Percentiles rank a stretch among this genome's conserved stretches.
Evolutionary conservation across 495 filamentous ascomycete genomes (phyloP).

Genomic region (Neurospora intermedia): DNA sequence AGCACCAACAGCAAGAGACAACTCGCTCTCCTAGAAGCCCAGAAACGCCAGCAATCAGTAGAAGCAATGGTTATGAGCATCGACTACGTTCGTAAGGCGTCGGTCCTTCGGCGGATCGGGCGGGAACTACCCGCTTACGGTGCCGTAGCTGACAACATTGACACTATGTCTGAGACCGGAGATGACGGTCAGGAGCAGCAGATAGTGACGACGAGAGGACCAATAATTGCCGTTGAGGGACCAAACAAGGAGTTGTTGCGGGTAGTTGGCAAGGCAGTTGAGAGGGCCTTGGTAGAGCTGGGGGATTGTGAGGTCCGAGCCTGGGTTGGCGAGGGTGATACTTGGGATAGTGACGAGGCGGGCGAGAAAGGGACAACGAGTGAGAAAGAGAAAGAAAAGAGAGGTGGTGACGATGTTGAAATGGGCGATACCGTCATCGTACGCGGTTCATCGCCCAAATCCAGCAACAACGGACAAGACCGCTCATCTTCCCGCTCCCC

Average conservation of each 20-base stretch:
- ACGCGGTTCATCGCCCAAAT: neutral
- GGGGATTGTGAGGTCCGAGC: slow-evolving; percentile 48
- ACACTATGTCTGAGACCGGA: slow-evolving; percentile 12
- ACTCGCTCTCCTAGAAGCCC: neutral
- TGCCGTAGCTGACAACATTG: neutral
- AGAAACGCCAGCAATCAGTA: slow-evolving; percentile 25
- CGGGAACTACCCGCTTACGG: neutral
- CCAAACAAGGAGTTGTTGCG: slow-evolving; percentile 43
- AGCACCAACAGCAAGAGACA: neutral
- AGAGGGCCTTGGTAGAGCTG: slow-evolving; percentile 45
- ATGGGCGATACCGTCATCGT: neutral
- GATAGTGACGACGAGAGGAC: slow-evolving; percentile 43
- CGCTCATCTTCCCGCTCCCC: neutral
- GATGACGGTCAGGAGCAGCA: slow-evolving; percentile 31
- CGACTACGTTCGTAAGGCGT: slow-evolving; percentile 51
- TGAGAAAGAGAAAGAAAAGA: neutral
- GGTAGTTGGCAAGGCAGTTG: slow-evolving; percentile 49
- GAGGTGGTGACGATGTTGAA: slow-evolving; percentile 5
- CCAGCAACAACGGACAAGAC: neutral
- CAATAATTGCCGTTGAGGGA: slow-evolving; percentile 77
- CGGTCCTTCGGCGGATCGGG: slow-evolving; percentile 25
- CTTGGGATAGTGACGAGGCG: slow-evolving; percentile 6
- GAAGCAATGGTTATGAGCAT: slow-evolving; percentile 69
- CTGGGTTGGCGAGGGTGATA: slow-evolving; percentile 22
- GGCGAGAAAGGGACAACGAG: too few species aligned